Base-by-base conservation (phyloP, 441 rosid genomes). In the Melastoma candidum region DNA sequence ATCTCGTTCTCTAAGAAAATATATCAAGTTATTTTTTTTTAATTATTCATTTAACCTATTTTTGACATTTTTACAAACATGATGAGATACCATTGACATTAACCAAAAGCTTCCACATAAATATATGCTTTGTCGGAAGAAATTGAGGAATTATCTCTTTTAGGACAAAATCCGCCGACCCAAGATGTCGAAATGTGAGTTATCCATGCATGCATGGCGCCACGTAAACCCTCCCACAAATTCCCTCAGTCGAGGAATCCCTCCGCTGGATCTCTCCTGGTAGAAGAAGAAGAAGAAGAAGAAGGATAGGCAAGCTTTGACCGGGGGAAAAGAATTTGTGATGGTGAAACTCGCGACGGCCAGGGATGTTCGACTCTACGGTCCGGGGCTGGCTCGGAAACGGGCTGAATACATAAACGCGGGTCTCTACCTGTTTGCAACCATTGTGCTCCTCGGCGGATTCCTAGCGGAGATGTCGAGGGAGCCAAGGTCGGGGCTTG, bases 301-400 rank as follows among this genome's bases (percentile, higher is more conserved):
- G 22, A 17, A 17, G 22, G 22, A 17, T 17, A 17, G 41, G 8
- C 26, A 39, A 12, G 32, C 50, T 57, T 3, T 13, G 24, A 47
- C 36, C 8, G 12, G 25, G 29, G 9, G 14, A 2, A 36, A n/a
- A 11, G 1, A 17, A 17, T 17, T 22, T 3, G 41, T n/a, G 46
- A 83, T 85, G 96, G 97, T 78, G 81, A 90, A 87, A 76, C 79
- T 84, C 49, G 88, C 93, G 32, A 74, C 98, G 55, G 85, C 93
- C 10, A 66, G 90, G 53, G 95, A 87, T 71, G 68, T 65, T 49
- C 70, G 89, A 63, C 67, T 69, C 72, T 82, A 90, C 74, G 85
- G 96, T 2, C 81, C 93, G 2, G 45, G 77, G 56, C 57, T 63
- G 26, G 59, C 59, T 1, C 65, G 86, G 29, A 77, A 67, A 74